These are phyloP conservation scores for Diplodia mutila DNA, from an alignment of 2,329 filamentous ascomycete species.

Conservation along the genomic window DNA sequence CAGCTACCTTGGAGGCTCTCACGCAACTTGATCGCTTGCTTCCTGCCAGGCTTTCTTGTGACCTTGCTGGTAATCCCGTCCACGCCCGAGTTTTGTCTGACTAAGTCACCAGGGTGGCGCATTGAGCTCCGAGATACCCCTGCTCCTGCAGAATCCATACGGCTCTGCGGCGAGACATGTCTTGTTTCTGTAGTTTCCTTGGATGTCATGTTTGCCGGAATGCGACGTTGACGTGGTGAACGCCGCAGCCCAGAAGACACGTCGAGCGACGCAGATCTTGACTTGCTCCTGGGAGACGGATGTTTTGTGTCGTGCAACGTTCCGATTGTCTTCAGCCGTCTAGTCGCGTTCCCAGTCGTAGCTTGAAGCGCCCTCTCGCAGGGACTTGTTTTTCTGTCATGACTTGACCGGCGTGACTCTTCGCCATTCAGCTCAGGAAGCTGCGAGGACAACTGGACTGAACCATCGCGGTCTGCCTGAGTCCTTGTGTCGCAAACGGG, in stretches of 20 bases:
- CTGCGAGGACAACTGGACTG: not conserved
- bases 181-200: slow-evolving; percentile 34
- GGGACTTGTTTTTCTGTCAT: not conserved
- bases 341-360: not conserved
- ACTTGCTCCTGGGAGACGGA: not conserved
- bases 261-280: not conserved
- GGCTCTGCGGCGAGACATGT: not conserved
- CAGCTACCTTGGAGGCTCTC: slow-evolving; percentile 40
- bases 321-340: not conserved
- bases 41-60: not conserved
- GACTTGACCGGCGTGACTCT: not conserved
- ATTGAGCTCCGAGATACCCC: not conserved
- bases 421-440: not conserved
- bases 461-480: not conserved
- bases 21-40: slow-evolving; percentile 30
- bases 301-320: not conserved
- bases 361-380: not conserved
- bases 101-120: not conserved
- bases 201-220: slow-evolving; percentile 26
- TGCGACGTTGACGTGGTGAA: slow-evolving; percentile 32
- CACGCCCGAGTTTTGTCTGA: not conserved
- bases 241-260: slow-evolving; percentile 27
- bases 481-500: not conserved
- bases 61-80: not conserved
- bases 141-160: too few species aligned